Conservation (phyloP, 202 grass and related monocot species). For the Cymbopogon flexuosus region DNA sequence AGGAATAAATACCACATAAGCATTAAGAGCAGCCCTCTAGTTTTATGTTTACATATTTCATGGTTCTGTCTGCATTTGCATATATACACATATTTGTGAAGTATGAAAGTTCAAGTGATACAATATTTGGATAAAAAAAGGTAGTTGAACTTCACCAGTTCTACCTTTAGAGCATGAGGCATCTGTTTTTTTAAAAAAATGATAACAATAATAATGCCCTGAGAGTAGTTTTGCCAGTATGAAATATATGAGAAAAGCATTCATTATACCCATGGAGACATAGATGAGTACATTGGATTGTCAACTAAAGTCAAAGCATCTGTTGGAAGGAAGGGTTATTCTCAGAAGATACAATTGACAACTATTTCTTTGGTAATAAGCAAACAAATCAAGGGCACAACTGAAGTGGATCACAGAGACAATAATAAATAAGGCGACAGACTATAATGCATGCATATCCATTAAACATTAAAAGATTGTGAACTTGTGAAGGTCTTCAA, state of each 20-base stretch:
- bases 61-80: background rate
- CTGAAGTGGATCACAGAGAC: background rate
- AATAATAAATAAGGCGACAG: background rate
- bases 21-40: conserved; percentile 8
- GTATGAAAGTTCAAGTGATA: background rate
- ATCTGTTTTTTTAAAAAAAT: background rate
- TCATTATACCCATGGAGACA: background rate
- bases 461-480: background rate
- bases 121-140: background rate
- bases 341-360: background rate
- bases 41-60: background rate
- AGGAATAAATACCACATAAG: background rate
- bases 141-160: background rate
- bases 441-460: background rate
- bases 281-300: conserved; percentile 2
- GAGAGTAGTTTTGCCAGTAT: background rate
- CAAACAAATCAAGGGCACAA: background rate
- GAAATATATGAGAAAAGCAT: background rate
- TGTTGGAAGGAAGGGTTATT: background rate
- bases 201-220: background rate
- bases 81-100: background rate
- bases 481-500: conserved; percentile 14
- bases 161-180: conserved; percentile 3
- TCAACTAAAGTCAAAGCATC: background rate
- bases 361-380: conserved; percentile 13